Evolutionary conservation across 371 early-diverging fungal genomes (phyloP), one percentile per base, ranked within the genome.

Genomic region (Rhizopus arrhizus): DNA sequence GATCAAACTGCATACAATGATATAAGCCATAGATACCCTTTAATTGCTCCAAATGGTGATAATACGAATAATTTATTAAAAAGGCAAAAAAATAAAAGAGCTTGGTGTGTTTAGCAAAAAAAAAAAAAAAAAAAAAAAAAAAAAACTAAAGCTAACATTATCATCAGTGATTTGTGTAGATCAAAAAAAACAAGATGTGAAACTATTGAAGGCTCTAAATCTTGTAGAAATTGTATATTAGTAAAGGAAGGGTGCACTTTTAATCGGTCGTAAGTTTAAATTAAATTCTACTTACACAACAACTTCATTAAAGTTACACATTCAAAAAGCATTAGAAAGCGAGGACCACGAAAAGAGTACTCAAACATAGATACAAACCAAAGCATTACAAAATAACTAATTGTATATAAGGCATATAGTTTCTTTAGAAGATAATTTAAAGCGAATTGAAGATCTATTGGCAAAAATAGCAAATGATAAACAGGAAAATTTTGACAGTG

Each of bases 301-400:
- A 16, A 11, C 5, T 45, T 28, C 36, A 33, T 22, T 35, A 11
- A 22, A 12, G 29, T 32, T 29, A 42, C 4, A 13, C 13, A 34
- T 28, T 36, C 31, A 48, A 11, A 36, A 12, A 66, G 73, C 16
- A 32, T 38, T 1, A 68, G 57, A 40, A 67, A 67, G 36, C 46
- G 68, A 41, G 71, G 71, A 11, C 71, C 67, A 5, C 53, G 56
- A 50, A 58, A 50, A 54, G 71, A 68, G 64, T 68, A 61, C 22
- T 22, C 2, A 22, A 22, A 22, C 2, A 64, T 22, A 52, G 5
- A 16, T 33, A 7, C 12, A n/a, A 46, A 38, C 6, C 12, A 8
- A 48, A 11, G 15, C 28, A 11, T 34, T 15, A n/a, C 13, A 28
- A 31, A 10, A 8, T 34, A n/a, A 12, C 43, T 42, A 16, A 31